Percentiles rank a stretch among this genome's conserved stretches.
These are phyloP conservation scores for Mycosarcoma mackinlayi DNA, from an alignment of 1,284 basidiomycete species.

Conservation along the genomic window DNA sequence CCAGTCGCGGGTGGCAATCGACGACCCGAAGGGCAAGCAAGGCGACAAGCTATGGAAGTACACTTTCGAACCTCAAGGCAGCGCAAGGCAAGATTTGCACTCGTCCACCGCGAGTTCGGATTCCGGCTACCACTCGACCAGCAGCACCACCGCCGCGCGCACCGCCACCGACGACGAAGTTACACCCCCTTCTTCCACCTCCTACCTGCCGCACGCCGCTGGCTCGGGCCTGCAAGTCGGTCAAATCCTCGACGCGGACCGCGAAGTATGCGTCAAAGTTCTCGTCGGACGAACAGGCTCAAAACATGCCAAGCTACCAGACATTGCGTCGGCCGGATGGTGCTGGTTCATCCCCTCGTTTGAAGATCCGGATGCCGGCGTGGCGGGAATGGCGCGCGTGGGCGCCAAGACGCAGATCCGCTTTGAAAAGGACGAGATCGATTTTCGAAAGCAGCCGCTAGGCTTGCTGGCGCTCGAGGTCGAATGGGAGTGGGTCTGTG, in stretches of 20 bases:
- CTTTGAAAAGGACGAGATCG: conserved; percentile 61
- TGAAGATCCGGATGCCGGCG: conserved; percentile 50
- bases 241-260: conserved; percentile 60
- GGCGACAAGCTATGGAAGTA: conserved; percentile 22
- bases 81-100: conserved; percentile 23
- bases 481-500: conserved; percentile 63
- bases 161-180: conserved; percentile 7
- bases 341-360: conserved; percentile 68
- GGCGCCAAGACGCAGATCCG: conserved; percentile 30
- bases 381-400: conserved; percentile 5
- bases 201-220: conserved; percentile 15
- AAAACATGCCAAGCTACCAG: conserved; percentile 64
- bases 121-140: conserved; percentile 36
- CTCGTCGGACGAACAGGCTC: conserved; percentile 63
- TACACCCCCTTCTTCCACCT: conserved; percentile 32
- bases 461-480: conserved; percentile 62
- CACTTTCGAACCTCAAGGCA: conserved; percentile 30
- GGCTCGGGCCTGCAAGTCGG: conserved; percentile 8
- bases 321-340: conserved; percentile 64
- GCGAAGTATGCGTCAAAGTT: conserved; percentile 65
- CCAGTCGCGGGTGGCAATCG: conserved; percentile 6
- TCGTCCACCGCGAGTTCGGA: conserved; percentile 30
- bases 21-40: not conserved
- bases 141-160: too few relatives aligned
- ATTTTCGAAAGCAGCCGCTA: conserved; percentile 66